A percentile compares a stretch with the other conserved stretches of the same genome.
Conservation (phyloP, 2,329 filamentous ascomycete genomes). For the Aspergillus eucalypticola region DNA sequence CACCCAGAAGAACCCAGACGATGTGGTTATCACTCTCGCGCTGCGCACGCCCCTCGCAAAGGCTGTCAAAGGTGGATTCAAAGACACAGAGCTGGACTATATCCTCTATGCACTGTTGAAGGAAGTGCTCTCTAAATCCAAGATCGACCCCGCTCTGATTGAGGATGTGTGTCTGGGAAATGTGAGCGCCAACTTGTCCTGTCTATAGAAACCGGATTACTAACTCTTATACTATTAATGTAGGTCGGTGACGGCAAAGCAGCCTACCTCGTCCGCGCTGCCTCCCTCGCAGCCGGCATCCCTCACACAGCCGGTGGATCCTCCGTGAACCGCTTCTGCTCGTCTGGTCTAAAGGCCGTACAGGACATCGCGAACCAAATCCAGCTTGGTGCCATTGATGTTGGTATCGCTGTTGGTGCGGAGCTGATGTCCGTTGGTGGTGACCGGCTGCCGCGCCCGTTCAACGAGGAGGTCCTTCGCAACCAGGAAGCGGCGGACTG, state of each 20-base stretch:
- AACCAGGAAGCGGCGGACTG: conserved; percentile 81
- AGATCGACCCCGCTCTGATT: conserved; percentile 75
- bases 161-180: conserved; percentile 94
- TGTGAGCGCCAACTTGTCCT: conserved; percentile 52
- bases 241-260: conserved; percentile 80
- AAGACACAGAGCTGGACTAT: conserved; percentile 88
- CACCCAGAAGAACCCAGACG: conserved; percentile 89
- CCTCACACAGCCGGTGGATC: conserved; percentile 83
- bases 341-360: conserved; percentile 89
- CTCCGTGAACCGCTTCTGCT: conserved; percentile 94
- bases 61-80: conserved; percentile 88
- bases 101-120: conserved; percentile 81
- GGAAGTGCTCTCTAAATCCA: conserved; percentile 69
- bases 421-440: conserved; percentile 81
- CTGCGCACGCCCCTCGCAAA: conserved; percentile 87
- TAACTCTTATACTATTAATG: not conserved
- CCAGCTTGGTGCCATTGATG: conserved; percentile 72
- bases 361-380: conserved; percentile 95
- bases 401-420: conserved; percentile 84
- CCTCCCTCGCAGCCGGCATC: conserved; percentile 86
- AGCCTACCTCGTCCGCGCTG: conserved; percentile 86
- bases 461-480: conserved; percentile 73
- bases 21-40: conserved; percentile 93
- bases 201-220: conserved; percentile 1
- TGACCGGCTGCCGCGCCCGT: conserved; percentile 69